phyloP scores from a whole-genome alignment of 176 grass and related monocot species.

The Saccharum spontaneum region DNA sequence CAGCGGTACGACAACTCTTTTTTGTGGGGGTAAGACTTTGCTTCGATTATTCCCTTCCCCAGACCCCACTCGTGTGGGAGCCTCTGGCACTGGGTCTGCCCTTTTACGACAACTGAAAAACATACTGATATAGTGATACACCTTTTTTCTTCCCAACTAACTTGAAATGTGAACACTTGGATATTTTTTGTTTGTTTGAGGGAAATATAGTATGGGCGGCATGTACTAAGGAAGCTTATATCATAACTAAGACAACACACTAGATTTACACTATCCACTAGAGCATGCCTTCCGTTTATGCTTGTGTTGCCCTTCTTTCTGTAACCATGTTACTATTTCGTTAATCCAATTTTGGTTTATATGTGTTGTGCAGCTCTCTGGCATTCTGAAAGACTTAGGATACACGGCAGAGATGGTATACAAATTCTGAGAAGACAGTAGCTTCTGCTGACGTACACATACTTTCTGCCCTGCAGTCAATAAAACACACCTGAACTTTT shows the following conservation, averaged over 20 bases:
- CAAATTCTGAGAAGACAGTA: slow-evolving; percentile 73
- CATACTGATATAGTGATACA: not conserved
- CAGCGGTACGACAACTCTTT: slow-evolving; percentile 7
- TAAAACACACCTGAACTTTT: slow-evolving; percentile 22
- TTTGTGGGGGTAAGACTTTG: too few relatives aligned
- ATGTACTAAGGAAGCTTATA: not conserved
- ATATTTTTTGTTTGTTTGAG: not conserved
- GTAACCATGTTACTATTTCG: not conserved
- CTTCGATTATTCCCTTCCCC: too few relatives aligned
- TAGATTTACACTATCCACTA: not conserved
- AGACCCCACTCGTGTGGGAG: too few relatives aligned
- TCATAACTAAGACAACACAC: not conserved
- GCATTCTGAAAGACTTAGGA: slow-evolving; percentile 83
- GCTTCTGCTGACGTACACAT: slow-evolving; percentile 35
- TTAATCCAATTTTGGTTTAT: not conserved
- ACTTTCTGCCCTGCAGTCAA: slow-evolving; percentile 20
- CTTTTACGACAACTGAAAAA: slow-evolving; percentile 4
- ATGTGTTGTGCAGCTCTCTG: slow-evolving; percentile 49
- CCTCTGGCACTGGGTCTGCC: too few relatives aligned
- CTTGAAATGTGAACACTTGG: not conserved
- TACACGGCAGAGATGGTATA: slow-evolving; percentile 87
- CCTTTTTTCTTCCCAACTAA: not conserved
- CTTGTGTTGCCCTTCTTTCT: not conserved
- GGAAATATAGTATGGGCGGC: not conserved
- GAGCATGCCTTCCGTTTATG: not conserved